A percentile compares a stretch with the other conserved stretches of the same genome.
These are phyloP conservation scores for Crepidotus sp. DNA, from an alignment of 1,284 basidiomycete genomes.

Conservation along the genomic window DNA sequence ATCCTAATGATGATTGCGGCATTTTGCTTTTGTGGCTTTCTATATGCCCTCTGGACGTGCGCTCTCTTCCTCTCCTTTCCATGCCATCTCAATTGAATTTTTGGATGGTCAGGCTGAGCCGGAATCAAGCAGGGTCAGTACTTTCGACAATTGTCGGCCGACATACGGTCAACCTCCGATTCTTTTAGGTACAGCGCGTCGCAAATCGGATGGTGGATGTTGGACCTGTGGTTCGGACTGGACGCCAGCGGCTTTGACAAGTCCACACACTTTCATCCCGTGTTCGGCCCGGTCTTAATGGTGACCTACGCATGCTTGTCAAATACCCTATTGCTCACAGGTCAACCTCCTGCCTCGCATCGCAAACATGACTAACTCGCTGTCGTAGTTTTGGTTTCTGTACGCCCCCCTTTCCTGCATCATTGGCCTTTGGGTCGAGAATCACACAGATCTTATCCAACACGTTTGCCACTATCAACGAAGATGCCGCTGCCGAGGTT, in stretches of 20 bases:
- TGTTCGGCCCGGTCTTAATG: conserved; percentile 84
- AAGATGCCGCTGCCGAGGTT: conserved; percentile 87
- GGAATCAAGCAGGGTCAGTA: conserved; percentile 39
- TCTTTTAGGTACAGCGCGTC: conserved; percentile 37
- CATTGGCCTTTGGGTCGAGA: conserved; percentile 8
- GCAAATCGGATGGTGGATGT: conserved; percentile 82
- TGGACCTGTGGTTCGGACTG: conserved; percentile 83
- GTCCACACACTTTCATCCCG: conserved; percentile 67
- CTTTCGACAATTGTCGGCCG: neutral
- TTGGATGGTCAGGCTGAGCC: conserved; percentile 39
- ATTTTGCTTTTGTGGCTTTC: conserved; percentile 84
- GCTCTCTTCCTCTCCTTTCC: conserved; percentile 25
- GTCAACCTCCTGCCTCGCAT: conserved; percentile 37
- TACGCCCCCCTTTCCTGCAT: conserved; percentile 28
- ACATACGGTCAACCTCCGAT: neutral
- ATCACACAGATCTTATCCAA: conserved; percentile 74
- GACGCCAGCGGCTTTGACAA: conserved; percentile 79
- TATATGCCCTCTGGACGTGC: conserved; percentile 86
- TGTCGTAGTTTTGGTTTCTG: conserved; percentile 65
- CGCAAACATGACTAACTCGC: neutral
- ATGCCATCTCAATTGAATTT: neutral
- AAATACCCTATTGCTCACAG: conserved; percentile 78
- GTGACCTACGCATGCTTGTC: conserved; percentile 80
- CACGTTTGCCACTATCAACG: conserved; percentile 86
- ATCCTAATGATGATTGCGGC: conserved; percentile 80